Evolutionary conservation across 352 stramenopile genomes (phyloP), one percentile per base, ranked within the genome.

Genomic region (Pythium periplocum): DNA sequence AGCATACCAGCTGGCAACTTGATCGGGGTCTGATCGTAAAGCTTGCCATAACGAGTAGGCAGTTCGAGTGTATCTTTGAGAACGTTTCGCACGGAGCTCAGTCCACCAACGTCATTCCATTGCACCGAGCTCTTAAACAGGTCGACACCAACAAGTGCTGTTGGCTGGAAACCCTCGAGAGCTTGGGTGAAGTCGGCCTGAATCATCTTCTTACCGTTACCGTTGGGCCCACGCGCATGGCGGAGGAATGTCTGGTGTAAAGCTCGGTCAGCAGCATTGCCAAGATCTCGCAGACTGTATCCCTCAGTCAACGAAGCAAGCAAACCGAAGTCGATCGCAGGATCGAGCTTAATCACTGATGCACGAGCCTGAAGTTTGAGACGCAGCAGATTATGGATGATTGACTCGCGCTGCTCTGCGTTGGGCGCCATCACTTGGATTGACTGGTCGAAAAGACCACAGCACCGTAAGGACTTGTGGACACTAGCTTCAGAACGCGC

Each of bases 11-110:
- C 85, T 11, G 86, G 82, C 11, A 94, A 63, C 52, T 91, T 93
- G 49, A 94, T 87, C 12, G 85, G 82, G 9, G 81, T 78, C 39
- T 80, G 85, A 42, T 90, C 75, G 56, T 95, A 96, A 7, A 94
- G 55, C 45, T 90, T 90, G 32, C 64, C 58, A 54, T 94, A 92
- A 0, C 69, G 73, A 26, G 83, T 92, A 7, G 83, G 85, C 26
- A 95, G 72, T 67, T 96, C 87, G 30, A 97, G 58, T 4, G 90
- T 95, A 38, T 96, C 87, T 48, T 94, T 93, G 26, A 97, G 71
- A 35, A 89, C 75, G n/a, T 82, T 83, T 33, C 86, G 84, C 36
- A 96, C 86, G 0, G 67, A 62, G 30, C 77, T 62, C 5, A 97
- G 69, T 10, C 87, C 89, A 33, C 89, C 89, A 11, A 97, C 83